phyloP scores from a whole-genome alignment of 257 asterid species.

The Ilex asprella region DNA sequence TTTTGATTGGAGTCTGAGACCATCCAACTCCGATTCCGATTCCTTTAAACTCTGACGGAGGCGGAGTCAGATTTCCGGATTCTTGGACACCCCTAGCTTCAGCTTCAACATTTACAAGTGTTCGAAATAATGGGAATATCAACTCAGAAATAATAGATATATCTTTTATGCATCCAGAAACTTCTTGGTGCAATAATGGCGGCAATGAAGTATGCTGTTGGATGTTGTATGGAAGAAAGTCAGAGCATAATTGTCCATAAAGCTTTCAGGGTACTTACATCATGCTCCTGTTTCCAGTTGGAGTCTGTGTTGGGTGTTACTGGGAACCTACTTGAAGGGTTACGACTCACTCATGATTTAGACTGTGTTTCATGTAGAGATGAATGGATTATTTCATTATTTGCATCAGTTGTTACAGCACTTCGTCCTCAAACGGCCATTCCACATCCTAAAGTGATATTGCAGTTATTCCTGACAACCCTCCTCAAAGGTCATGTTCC shows the following conservation, averaged over 20 bases:
- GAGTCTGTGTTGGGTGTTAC: conserved; percentile 27
- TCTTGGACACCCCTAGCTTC: no score
- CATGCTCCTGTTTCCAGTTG: conserved; percentile 28
- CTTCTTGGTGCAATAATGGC: conserved; percentile 56
- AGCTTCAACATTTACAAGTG: neutral
- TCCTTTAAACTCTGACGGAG: no score
- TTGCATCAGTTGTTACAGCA: conserved; percentile 74
- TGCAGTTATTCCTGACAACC: conserved; percentile 45
- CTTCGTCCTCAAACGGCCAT: conserved; percentile 64
- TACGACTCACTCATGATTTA: conserved; percentile 20
- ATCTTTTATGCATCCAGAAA: conserved; percentile 36
- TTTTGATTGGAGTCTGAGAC: no score
- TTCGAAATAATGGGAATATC: neutral
- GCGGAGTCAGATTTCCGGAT: no score
- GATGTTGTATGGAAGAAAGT: conserved; percentile 48
- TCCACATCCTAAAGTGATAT: conserved; percentile 46
- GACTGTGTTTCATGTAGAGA: conserved; percentile 33
- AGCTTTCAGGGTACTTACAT: conserved; percentile 43
- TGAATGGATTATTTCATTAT: conserved; percentile 61
- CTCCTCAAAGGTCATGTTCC: conserved; percentile 67
- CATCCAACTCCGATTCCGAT: no score
- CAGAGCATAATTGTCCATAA: conserved; percentile 60
- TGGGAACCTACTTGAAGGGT: conserved; percentile 20
- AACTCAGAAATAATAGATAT: conserved; percentile 2
- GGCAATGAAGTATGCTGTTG: conserved; percentile 77